Percentiles rank a stretch among this genome's conserved stretches.
Conservation (phyloP, 208 protist genomes). For the Acanthamoeba culbertsoni region DNA sequence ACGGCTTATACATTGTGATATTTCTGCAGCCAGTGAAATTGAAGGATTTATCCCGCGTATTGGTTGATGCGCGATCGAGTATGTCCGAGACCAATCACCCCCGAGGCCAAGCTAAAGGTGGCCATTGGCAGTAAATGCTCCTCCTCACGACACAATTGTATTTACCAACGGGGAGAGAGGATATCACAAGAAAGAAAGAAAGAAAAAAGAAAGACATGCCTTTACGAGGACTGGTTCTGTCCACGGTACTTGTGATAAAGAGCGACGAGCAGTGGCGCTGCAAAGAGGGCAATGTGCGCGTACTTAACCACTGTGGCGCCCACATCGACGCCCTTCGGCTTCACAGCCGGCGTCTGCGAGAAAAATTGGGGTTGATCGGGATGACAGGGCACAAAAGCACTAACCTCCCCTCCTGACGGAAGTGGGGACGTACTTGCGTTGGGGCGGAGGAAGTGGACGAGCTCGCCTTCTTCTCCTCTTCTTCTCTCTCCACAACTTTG, state of each 20-base stretch:
- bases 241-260: not conserved
- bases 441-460: not conserved
- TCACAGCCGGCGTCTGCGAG: not conserved
- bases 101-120: too few relatives aligned
- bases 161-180: not conserved
- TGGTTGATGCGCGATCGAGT: not conserved
- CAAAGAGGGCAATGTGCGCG: not conserved
- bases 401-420: too few relatives aligned
- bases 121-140: too few relatives aligned
- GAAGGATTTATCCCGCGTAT: not conserved
- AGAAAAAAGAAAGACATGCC: not conserved
- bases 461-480: not conserved
- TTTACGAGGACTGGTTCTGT: not conserved
- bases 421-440: not conserved
- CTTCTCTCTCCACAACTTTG: not conserved
- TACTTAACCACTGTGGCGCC: slow-evolving; percentile 59
- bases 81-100: not conserved
- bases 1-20: too few relatives aligned
- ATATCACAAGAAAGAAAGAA: not conserved
- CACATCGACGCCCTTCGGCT: not conserved
- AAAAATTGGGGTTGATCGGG: not conserved
- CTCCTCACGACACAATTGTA: not conserved
- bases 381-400: too few relatives aligned
- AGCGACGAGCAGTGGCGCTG: not conserved
- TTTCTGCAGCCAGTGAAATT: not conserved